These are phyloP conservation scores for Asterophora lycoperdoides DNA, from an alignment of 768 basidiomycete genomes.

Conservation along the genomic window DNA sequence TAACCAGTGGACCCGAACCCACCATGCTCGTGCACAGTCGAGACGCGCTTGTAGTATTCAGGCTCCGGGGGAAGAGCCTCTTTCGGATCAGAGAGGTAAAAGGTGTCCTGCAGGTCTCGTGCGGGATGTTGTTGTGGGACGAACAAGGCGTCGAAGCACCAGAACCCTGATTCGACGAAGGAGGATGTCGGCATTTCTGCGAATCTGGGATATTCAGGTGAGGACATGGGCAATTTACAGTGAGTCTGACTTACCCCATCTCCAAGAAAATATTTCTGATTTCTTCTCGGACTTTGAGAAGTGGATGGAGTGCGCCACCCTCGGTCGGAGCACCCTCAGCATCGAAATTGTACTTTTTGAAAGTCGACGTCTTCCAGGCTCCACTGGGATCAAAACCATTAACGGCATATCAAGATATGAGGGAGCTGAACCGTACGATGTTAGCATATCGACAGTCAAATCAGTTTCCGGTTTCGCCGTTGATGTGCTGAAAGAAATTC, in stretches of 20 bases:
- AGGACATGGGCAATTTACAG: neutral
- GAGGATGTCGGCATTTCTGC: slow-evolving; percentile 97
- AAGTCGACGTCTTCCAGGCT: slow-evolving; percentile 87
- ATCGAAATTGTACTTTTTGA: slow-evolving; percentile 99
- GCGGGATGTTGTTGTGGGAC: slow-evolving; percentile 99
- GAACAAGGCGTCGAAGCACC: slow-evolving; percentile 98
- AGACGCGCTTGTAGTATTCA: slow-evolving; percentile 83
- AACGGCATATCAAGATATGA: neutral
- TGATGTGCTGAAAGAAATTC: slow-evolving; percentile 82
- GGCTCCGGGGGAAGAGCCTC: slow-evolving; percentile 68
- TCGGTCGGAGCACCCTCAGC: slow-evolving; percentile 87
- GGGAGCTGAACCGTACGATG: slow-evolving; percentile 56
- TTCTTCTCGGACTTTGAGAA: slow-evolving; percentile 97
- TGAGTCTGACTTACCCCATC: slow-evolving; percentile 79
- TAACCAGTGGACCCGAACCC: slow-evolving; percentile 94
- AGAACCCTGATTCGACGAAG: slow-evolving; percentile 97
- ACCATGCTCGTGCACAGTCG: slow-evolving; percentile 79
- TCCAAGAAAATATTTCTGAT: slow-evolving; percentile 97
- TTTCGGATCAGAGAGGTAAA: slow-evolving; percentile 93
- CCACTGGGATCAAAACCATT: slow-evolving; percentile 49
- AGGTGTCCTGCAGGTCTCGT: slow-evolving; percentile 95
- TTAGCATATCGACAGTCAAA: slow-evolving; percentile 91
- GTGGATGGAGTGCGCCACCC: slow-evolving; percentile 91
- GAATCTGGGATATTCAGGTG: slow-evolving; percentile 53
- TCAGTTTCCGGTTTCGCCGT: slow-evolving; percentile 94